Conservation (phyloP, 192 early-diverging fungal genomes). For the Dissophora ornata region DNA sequence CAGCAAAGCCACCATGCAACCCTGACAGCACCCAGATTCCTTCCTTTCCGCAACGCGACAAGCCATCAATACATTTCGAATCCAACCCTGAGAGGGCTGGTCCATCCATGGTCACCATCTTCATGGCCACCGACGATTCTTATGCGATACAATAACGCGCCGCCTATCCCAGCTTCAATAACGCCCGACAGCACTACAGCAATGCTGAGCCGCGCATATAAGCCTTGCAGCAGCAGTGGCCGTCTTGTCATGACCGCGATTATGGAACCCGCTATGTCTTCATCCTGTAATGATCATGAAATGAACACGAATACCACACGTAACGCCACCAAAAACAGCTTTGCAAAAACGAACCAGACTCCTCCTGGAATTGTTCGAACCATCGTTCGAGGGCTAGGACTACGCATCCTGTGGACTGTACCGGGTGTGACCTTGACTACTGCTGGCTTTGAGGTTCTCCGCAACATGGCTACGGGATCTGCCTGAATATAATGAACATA, state of each 20-base stretch:
- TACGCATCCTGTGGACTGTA: constrained; percentile 42
- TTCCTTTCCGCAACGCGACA: constrained; percentile 2
- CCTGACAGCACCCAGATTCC: constrained; percentile 16
- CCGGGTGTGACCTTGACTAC: constrained; percentile 47
- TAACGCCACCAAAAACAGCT: background rate
- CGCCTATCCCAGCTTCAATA: too few relatives aligned
- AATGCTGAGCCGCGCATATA: too few relatives aligned
- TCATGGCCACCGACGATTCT: too few relatives aligned
- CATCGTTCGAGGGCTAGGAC: constrained; percentile 28
- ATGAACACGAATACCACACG: constrained; percentile 4
- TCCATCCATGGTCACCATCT: background rate
- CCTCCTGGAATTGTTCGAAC: constrained; percentile 29
- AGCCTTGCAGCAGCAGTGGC: too few relatives aligned
- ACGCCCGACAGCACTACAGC: too few relatives aligned
- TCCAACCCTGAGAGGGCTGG: background rate
- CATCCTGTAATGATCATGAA: constrained; percentile 16
- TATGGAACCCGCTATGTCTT: background rate
- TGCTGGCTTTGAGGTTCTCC: constrained; percentile 40
- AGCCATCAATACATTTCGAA: constrained; percentile 6
- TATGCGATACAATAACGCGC: too few relatives aligned
- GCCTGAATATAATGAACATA: too few relatives aligned
- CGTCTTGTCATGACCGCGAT: too few relatives aligned
- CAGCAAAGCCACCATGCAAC: constrained; percentile 40
- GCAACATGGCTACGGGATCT: constrained; percentile 12
- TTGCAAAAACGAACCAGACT: background rate